Percentiles rank a stretch among this genome's conserved stretches.
phyloP scores from a whole-genome alignment of 2,329 filamentous ascomycete genomes.

The Stachybotrys echinatus region DNA sequence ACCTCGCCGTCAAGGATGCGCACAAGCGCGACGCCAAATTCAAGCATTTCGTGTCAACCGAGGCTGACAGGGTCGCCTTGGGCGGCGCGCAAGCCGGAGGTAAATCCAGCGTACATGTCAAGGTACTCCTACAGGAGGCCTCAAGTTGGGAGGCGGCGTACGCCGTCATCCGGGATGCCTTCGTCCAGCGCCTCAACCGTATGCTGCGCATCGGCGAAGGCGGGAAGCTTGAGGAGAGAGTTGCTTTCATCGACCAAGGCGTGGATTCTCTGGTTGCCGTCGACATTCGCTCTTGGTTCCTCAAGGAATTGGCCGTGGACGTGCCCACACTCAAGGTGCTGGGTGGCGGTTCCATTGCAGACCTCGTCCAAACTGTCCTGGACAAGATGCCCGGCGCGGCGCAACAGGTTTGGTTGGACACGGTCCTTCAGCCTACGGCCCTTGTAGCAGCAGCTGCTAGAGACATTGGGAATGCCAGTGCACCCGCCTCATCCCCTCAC shows the following conservation, averaged over 20 bases:
- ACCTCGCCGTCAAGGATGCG: conserved; percentile 4
- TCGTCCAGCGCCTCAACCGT: conserved; percentile 8
- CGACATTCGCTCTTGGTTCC: conserved; percentile 42
- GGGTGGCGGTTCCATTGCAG: conserved; percentile 19
- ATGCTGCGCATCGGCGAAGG: conserved; percentile 9
- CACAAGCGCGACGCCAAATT: conserved; percentile 8
- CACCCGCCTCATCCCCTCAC: not conserved
- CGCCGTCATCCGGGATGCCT: conserved; percentile 5
- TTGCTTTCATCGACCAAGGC: conserved; percentile 13
- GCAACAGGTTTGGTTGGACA: not conserved
- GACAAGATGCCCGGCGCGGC: not conserved
- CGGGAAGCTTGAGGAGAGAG: conserved; percentile 6
- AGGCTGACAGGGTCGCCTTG: conserved; percentile 3
- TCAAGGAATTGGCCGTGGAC: conserved; percentile 35
- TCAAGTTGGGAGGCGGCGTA: conserved; percentile 5
- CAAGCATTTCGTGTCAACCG: conserved; percentile 6
- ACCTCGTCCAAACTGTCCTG: conserved; percentile 6
- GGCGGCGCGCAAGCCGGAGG: not conserved
- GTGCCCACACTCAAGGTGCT: conserved; percentile 41
- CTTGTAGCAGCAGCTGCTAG: not conserved
- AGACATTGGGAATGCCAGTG: not conserved
- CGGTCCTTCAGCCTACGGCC: not conserved
- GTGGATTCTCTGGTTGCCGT: conserved; percentile 21
- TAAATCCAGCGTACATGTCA: conserved; percentile 2
- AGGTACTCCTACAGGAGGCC: conserved; percentile 7